phyloP scores from a whole-genome alignment of 179 eudicot genomes.

The Carnegiea gigantea region DNA sequence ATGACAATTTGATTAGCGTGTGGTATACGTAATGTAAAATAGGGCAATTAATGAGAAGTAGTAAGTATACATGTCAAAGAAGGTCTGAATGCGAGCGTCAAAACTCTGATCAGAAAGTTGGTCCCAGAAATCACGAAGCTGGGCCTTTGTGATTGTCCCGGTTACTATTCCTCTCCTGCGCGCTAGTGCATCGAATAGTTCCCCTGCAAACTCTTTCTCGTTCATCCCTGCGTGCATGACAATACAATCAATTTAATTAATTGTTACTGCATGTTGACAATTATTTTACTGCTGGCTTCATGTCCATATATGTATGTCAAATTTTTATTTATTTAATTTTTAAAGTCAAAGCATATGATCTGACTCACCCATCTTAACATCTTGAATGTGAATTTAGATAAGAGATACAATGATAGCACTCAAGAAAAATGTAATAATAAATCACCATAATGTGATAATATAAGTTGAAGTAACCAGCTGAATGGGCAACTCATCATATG shows the following conservation, averaged over 20 bases:
- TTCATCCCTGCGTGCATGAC: slow-evolving; percentile 66
- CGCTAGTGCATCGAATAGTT: slow-evolving; percentile 77
- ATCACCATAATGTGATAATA: too few relatives aligned
- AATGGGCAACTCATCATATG: too few relatives aligned
- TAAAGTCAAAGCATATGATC: too few relatives aligned
- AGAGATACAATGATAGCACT: too few relatives aligned
- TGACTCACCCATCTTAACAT: too few relatives aligned
- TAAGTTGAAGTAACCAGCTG: too few relatives aligned
- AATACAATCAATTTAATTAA: not conserved
- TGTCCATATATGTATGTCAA: too few relatives aligned
- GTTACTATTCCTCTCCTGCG: slow-evolving; percentile 62
- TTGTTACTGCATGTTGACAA: too few relatives aligned
- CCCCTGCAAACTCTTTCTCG: slow-evolving; percentile 89
- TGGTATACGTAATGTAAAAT: not conserved
- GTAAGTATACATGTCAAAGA: slow-evolving; percentile 80
- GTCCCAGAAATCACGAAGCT: slow-evolving; percentile 86
- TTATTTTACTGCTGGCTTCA: too few relatives aligned
- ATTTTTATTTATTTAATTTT: too few relatives aligned
- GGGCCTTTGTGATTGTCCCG: slow-evolving; percentile 54
- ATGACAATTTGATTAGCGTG: not conserved
- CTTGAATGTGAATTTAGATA: too few relatives aligned
- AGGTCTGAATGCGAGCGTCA: slow-evolving; percentile 83
- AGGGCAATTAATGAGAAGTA: not conserved
- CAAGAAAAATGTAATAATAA: too few relatives aligned
- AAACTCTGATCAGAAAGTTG: slow-evolving; percentile 90